Conservation (phyloP, 2,329 filamentous ascomycete genomes). For the Diaporthe citri region DNA sequence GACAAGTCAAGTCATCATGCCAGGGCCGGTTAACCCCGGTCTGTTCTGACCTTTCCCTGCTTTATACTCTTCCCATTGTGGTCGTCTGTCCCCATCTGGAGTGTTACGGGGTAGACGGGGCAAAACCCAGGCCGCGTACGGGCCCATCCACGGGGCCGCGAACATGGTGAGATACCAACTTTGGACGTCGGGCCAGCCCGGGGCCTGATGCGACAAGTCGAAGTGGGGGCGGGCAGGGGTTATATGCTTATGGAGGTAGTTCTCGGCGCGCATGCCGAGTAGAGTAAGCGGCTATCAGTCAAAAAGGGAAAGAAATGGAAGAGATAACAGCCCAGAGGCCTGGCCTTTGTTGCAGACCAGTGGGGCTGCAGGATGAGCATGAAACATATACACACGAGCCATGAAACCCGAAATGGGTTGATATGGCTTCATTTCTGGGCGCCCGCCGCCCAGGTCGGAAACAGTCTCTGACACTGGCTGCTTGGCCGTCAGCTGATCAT, state of each 20-base stretch:
- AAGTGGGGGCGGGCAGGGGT: conserved; percentile 1
- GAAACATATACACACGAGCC: conserved; percentile 26
- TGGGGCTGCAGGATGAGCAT: conserved; percentile 19
- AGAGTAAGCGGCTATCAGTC: background rate
- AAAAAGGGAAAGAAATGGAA: background rate
- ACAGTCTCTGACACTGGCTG: conserved; percentile 32
- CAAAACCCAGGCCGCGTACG: background rate
- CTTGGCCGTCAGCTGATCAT: conserved; percentile 32
- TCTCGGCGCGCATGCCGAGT: background rate
- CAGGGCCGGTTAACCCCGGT: background rate
- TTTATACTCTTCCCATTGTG: background rate
- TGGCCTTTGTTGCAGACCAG: background rate
- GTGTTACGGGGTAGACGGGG: background rate
- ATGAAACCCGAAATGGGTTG: conserved; percentile 34
- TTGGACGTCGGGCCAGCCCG: conserved; percentile 21
- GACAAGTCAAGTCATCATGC: background rate
- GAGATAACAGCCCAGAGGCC: background rate
- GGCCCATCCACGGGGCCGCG: background rate
- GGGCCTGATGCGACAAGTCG: conserved; percentile 1
- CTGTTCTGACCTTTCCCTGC: background rate
- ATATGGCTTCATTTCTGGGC: conserved; percentile 29
- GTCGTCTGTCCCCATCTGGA: background rate
- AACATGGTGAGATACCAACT: conserved; percentile 5
- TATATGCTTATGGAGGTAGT: no score
- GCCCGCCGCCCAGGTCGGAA: conserved; percentile 23